Evolutionary conservation across 1,284 basidiomycete species (phyloP), one percentile per base, ranked within the genome.

Genomic region (Boletus semigastroideus): DNA sequence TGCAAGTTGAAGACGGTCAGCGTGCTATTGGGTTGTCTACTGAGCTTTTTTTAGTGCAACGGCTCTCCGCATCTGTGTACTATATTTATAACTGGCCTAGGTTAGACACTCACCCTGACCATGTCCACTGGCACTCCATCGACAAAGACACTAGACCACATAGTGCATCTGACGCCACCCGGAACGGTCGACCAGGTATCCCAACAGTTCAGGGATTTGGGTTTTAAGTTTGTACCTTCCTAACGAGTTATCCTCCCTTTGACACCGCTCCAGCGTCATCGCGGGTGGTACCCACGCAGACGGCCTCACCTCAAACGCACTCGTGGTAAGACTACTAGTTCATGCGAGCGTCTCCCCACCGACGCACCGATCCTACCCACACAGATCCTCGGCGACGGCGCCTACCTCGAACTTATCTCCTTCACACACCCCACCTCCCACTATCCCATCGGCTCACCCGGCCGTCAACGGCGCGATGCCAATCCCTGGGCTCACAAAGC

Each of bases 321-420:
- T 89, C 38, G 76, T 88, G 31, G 83, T 84, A 65, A 42, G 74
- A 62, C 33, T 11, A 2, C n/a, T 8, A 6, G 22, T 17, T 34
- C 27, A 27, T 1, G 1, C 4, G 22, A 1, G 25, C n/a, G 14
- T 28, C n/a, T n/a, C n/a, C n/a, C n/a, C 6, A 28, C 9, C 25
- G 17, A 30, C 31, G 12, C 20, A 17, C 20, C 19, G 6, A 48
- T 48, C 45, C 16, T 28, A 22, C 7, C 38, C 39, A 7, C 20
- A 44, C 53, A 86, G 84, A 67, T 85, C 51, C 70, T 88, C 17
- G 61, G 66, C 27, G 84, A 86, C 53, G 78, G 79, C n/a, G 71
- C 72, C 12, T 88, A 88, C 64, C 69, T 89, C 49, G 87, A 89
- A 62, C 75, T 88, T 30, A 79, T 89, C 59, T 75, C 78, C 17